Base-by-base conservation (phyloP, 805 yeast genomes). In the Saccharomycopsis schoenii region DNA sequence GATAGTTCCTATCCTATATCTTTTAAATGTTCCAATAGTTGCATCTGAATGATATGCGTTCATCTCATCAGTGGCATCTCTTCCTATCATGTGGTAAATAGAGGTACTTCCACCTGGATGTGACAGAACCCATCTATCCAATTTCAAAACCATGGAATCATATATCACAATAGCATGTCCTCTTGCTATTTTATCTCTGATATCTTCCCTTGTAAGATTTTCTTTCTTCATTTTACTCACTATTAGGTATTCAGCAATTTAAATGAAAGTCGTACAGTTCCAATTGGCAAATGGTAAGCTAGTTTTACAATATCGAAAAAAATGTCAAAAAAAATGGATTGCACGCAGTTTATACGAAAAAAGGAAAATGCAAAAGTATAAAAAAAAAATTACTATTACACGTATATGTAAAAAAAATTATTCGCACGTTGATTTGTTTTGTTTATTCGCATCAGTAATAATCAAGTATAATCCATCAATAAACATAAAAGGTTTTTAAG, bases 51-150 rank as follows among this genome's bases (percentile, higher is more conserved):
- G 97, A 68, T 89, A 90, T 9, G 92, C 91, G 59, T 84, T 80
- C 88, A 90, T 89, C 70, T 91, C 97, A 70, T 89, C 96, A 0
- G 94, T 85, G 21, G 96, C 96, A 72, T 90, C 96, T 61, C 93
- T 74, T 1, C 97, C 97, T 2, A 90, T 81, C 86, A 90, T 78
- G 72, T 91, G 97, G 67, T 76, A 77, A 6, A 91, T 84, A 1
- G 96, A 92, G 68, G 83, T 87, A 62, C 86, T 92, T 4, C 97
- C 97, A 15, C 97, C 97, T 0, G 97, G 97, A 71, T 90, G 97
- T 58, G 67, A 76, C 29, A 76, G 76, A 41, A 90, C 71, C 97
- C 96, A 90, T 9, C 72, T 65, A 60, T 89, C 84, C 61, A 91
- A 74, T 65, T 83, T 80, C 51, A 90, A 74, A 4, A 87, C 96